Evolutionary conservation across 164 flowering plant species (phyloP).

Genomic region (Nymphaea colorata): DNA sequence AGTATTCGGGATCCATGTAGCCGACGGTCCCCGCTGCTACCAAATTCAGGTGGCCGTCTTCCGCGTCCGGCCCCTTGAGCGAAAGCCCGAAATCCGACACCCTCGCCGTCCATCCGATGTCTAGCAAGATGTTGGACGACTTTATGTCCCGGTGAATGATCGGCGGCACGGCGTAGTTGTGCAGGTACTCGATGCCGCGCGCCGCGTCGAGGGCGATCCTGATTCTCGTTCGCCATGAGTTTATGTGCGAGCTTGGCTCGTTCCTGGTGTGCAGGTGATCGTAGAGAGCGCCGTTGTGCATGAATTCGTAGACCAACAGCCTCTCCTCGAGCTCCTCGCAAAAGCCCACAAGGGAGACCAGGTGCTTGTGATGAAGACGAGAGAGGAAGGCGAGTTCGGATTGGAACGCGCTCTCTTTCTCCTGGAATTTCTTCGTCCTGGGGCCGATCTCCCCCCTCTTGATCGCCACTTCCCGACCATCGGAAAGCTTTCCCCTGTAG

Average conservation of each 20-base stretch:
- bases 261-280: conserved; percentile 71
- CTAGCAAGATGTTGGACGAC: conserved; percentile 89
- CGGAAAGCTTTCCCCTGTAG: conserved; percentile 46
- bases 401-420: conserved; percentile 85
- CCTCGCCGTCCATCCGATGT: conserved; percentile 63
- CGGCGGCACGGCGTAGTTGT: conserved; percentile 90
- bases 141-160: conserved; percentile 93
- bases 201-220: conserved; percentile 72
- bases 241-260: conserved; percentile 7
- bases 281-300: conserved; percentile 85
- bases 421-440: conserved; percentile 45
- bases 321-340: conserved; percentile 83
- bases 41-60: conserved; percentile 26
- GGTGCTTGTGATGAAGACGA: conserved; percentile 83
- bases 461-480: conserved; percentile 88
- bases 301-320: conserved; percentile 83
- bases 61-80: conserved; percentile 57
- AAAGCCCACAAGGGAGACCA: conserved; percentile 80
- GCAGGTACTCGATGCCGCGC: conserved; percentile 91
- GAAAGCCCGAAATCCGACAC: conserved; percentile 97
- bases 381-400: conserved; percentile 86
- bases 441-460: conserved; percentile 65
- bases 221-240: conserved; percentile 91
- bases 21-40: conserved; percentile 96
- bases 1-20: conserved; percentile 97